phyloP scores from a whole-genome alignment of 352 stramenopile species.

The Blastocystis sp. region DNA sequence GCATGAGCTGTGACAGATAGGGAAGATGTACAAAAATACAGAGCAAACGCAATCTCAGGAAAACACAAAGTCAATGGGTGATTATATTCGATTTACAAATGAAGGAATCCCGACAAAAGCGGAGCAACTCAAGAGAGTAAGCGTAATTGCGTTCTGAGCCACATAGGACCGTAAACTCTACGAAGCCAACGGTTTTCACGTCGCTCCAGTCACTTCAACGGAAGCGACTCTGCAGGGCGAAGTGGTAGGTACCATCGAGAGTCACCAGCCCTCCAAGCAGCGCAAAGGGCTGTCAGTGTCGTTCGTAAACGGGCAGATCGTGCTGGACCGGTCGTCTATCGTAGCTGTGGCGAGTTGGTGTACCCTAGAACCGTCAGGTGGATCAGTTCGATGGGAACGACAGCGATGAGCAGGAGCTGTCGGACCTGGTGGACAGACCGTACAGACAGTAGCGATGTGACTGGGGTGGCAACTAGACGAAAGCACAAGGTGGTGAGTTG shows the following conservation, averaged over 20 bases:
- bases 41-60: background rate
- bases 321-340: constrained; percentile 42
- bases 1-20: background rate
- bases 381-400: constrained; percentile 48
- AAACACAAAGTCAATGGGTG: constrained; percentile 13
- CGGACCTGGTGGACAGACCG: background rate
- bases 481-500: constrained; percentile 59
- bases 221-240: background rate
- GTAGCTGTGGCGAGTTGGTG: background rate
- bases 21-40: constrained; percentile 57
- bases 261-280: background rate
- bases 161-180: constrained; percentile 5
- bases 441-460: background rate
- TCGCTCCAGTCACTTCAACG: background rate
- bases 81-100: constrained; percentile 54
- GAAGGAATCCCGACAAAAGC: constrained; percentile 31
- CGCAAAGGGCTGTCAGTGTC: constrained; percentile 17
- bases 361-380: constrained; percentile 49
- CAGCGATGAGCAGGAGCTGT: background rate
- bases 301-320: constrained; percentile 60
- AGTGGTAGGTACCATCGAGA: constrained; percentile 19
- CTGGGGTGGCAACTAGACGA: background rate
- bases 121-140: constrained; percentile 36
- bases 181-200: background rate
- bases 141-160: background rate